A percentile compares a stretch with the other conserved stretches of the same genome.
Conservation (phyloP, 2,329 filamentous ascomycete species). For the Scytalidium sp. region DNA sequence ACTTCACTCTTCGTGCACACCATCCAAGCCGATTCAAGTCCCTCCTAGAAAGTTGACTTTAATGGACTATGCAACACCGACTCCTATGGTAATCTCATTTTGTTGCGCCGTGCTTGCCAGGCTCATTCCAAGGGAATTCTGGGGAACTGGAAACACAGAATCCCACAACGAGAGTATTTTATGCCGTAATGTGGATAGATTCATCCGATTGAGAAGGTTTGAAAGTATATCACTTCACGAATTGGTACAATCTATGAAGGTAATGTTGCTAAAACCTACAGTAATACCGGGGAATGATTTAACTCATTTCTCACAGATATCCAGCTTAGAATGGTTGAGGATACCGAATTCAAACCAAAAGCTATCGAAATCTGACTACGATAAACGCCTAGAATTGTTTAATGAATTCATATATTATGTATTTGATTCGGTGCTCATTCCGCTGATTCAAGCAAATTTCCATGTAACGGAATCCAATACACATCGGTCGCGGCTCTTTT, state of each 20-base stretch:
- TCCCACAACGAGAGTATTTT: slow-evolving; percentile 59
- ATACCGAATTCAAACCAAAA: slow-evolving; percentile 51
- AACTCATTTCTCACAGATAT: slow-evolving; percentile 50
- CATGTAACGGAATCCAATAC: slow-evolving; percentile 89
- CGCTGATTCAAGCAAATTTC: slow-evolving; percentile 82
- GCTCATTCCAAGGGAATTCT: slow-evolving; percentile 73
- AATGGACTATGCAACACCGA: slow-evolving; percentile 65
- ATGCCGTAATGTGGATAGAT: slow-evolving; percentile 69
- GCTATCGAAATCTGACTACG: slow-evolving; percentile 66
- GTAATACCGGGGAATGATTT: slow-evolving; percentile 2
- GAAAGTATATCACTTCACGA: slow-evolving; percentile 80
- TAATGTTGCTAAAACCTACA: slow-evolving; percentile 31
- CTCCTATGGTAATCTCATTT: slow-evolving; percentile 75
- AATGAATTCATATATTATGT: slow-evolving; percentile 87
- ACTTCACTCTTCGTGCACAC: slow-evolving; percentile 5
- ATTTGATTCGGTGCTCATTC: slow-evolving; percentile 88
- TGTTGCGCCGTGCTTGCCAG: slow-evolving; percentile 73
- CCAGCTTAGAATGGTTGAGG: slow-evolving; percentile 69
- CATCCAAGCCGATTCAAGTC: slow-evolving; percentile 8
- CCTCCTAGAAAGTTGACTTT: slow-evolving; percentile 38
- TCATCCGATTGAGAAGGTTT: slow-evolving; percentile 74
- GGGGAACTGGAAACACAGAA: slow-evolving; percentile 57
- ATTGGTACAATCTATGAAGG: slow-evolving; percentile 72
- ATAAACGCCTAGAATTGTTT: slow-evolving; percentile 76
- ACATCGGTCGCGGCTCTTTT: slow-evolving; percentile 81